Evolutionary conservation across 2,329 filamentous ascomycete species (phyloP).

Genomic region (Clarireedia hainanense): DNA sequence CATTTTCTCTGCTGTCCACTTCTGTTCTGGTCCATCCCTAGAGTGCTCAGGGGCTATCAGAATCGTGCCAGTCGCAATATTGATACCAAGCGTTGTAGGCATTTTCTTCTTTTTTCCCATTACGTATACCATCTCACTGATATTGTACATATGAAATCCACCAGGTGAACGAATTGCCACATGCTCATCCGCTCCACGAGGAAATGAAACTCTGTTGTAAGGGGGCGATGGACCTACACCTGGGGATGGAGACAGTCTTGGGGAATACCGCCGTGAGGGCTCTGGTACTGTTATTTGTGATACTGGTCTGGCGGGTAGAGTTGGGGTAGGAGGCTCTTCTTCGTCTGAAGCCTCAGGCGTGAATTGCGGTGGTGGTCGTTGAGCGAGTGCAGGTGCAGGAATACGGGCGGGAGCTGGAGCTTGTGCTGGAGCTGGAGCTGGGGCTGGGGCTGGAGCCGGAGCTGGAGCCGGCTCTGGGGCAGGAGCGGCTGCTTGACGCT

Average conservation of each 20-base stretch:
- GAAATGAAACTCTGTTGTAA: slow-evolving; percentile 39
- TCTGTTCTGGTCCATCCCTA: slow-evolving; percentile 74
- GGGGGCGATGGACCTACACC: slow-evolving; percentile 41
- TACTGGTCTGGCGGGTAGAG: slow-evolving; percentile 54
- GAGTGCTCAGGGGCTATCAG: slow-evolving; percentile 83
- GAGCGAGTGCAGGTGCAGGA: slow-evolving; percentile 15
- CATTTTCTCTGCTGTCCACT: slow-evolving; percentile 92
- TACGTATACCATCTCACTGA: slow-evolving; percentile 89
- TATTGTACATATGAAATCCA: slow-evolving; percentile 90
- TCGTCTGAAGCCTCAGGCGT: slow-evolving; percentile 64
- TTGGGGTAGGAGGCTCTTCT: slow-evolving; percentile 49
- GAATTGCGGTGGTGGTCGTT: slow-evolving; percentile 45
- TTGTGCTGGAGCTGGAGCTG: too few relatives aligned
- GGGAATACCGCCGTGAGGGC: slow-evolving; percentile 17
- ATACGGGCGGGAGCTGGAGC: too few relatives aligned
- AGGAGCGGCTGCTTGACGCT: slow-evolving; percentile 16
- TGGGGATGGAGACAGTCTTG: slow-evolving; percentile 36
- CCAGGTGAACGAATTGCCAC: slow-evolving; percentile 52
- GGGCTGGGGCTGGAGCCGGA: too few relatives aligned
- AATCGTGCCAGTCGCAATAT: slow-evolving; percentile 78
- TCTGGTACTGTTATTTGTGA: slow-evolving; percentile 11
- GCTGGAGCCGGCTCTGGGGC: slow-evolving; percentile 35
- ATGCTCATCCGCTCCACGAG: slow-evolving; percentile 37
- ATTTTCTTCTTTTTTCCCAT: slow-evolving; percentile 98
- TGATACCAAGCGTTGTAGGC: slow-evolving; percentile 94